Evolutionary conservation across 768 basidiomycete species (phyloP).

Genomic region (Leccinum sublutescens): DNA sequence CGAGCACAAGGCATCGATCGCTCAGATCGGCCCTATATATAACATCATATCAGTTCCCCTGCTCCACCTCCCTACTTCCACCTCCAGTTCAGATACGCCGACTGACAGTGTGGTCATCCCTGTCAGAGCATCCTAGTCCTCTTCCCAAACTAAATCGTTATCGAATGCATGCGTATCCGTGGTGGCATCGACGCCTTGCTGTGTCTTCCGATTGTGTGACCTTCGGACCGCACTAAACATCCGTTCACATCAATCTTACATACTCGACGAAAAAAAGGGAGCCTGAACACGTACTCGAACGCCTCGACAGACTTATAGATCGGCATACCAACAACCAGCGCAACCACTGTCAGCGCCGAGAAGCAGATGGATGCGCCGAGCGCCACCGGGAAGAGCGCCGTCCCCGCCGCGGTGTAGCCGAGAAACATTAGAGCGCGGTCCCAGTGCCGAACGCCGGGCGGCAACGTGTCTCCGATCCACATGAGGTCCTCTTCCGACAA

Average conservation of each 20-base stretch:
- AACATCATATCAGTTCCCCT: too few relatives aligned
- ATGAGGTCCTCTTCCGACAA: constrained; percentile 19
- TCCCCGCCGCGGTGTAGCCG: background rate
- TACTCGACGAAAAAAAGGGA: background rate
- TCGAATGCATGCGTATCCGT: too few relatives aligned
- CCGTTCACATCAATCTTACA: background rate
- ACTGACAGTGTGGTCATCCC: too few relatives aligned
- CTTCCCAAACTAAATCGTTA: too few relatives aligned
- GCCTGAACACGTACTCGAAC: background rate
- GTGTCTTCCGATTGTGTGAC: background rate
- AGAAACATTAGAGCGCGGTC: background rate
- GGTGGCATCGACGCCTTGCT: background rate
- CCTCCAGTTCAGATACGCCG: too few relatives aligned
- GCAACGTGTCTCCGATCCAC: constrained; percentile 13
- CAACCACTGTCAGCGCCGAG: background rate
- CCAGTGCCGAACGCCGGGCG: constrained; percentile 24
- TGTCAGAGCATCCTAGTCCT: too few relatives aligned
- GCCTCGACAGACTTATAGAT: background rate
- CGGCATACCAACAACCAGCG: too few relatives aligned
- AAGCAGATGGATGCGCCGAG: constrained; percentile 15
- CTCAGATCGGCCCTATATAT: too few relatives aligned
- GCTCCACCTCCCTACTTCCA: too few relatives aligned
- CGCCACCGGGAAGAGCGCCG: constrained; percentile 8
- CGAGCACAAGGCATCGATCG: too few relatives aligned
- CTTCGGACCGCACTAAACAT: background rate